Evolutionary conservation across 1,284 basidiomycete genomes (phyloP).

Genomic region (Ustilago curta): DNA sequence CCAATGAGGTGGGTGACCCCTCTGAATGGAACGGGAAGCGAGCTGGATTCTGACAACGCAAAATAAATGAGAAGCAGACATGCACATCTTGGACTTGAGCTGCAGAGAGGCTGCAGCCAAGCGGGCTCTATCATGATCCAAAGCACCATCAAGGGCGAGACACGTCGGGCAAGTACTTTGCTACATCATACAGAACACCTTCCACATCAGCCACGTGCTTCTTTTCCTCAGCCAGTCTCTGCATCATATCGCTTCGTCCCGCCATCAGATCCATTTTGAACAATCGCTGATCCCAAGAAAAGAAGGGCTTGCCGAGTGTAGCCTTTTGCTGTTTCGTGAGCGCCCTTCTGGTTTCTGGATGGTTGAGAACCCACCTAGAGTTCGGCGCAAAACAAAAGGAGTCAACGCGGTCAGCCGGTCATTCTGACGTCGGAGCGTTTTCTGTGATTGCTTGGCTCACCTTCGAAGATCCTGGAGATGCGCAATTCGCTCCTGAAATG

Average conservation of each 20-base stretch:
- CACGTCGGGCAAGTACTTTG: constrained; percentile 14
- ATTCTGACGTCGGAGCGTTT: not conserved
- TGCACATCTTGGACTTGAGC: no score
- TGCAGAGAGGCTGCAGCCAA: not conserved
- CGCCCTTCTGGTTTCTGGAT: not conserved
- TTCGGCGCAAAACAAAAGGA: not conserved
- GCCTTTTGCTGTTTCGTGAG: constrained; percentile 3
- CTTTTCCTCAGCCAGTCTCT: not conserved
- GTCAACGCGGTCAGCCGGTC: no score
- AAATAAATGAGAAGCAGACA: no score
- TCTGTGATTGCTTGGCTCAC: not conserved
- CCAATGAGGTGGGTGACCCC: no score
- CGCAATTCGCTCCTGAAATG: not conserved
- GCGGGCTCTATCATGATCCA: not conserved
- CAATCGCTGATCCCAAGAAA: constrained; percentile 2
- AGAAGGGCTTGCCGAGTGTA: constrained; percentile 13
- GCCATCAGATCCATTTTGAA: not conserved
- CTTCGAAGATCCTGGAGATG: not conserved
- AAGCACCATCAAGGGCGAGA: not conserved
- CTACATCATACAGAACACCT: constrained; percentile 11
- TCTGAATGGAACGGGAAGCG: no score
- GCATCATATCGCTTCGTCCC: not conserved
- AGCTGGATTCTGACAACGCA: no score
- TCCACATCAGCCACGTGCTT: not conserved
- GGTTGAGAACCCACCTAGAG: constrained; percentile 9